Percentiles rank a stretch among this genome's conserved stretches.
These are phyloP conservation scores for Mycocentrospora acerina DNA, from an alignment of 2,329 filamentous ascomycete species.

Conservation along the genomic window DNA sequence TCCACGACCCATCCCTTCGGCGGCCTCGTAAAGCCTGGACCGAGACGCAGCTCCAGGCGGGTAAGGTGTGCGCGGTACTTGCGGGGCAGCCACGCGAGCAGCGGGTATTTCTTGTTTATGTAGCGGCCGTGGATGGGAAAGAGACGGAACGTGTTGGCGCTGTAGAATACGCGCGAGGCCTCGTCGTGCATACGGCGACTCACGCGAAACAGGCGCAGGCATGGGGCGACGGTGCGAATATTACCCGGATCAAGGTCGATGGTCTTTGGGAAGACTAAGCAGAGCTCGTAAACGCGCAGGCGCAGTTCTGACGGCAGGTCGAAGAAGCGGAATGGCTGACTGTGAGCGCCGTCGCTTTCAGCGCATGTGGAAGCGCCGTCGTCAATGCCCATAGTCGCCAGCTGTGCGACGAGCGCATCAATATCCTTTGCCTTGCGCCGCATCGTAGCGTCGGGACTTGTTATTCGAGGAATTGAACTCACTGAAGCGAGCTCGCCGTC, in stretches of 20 bases:
- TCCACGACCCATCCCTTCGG: slow-evolving; percentile 71
- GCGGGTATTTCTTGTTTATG: slow-evolving; percentile 72
- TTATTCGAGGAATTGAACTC: too few species aligned
- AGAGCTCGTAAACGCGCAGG: slow-evolving; percentile 50
- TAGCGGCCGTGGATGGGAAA: slow-evolving; percentile 58
- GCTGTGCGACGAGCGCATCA: slow-evolving; percentile 26
- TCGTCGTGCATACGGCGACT: slow-evolving; percentile 55
- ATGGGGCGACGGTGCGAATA: slow-evolving; percentile 60
- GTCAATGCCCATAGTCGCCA: slow-evolving; percentile 26
- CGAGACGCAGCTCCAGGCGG: slow-evolving; percentile 68
- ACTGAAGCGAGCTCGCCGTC: slow-evolving; percentile 31
- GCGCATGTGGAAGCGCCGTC: slow-evolving; percentile 9
- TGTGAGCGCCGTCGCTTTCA: slow-evolving; percentile 4
- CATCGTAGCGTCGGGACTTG: slow-evolving; percentile 10
- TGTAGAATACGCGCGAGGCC: slow-evolving; percentile 54
- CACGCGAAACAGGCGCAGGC: slow-evolving; percentile 67
- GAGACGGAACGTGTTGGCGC: slow-evolving; percentile 54
- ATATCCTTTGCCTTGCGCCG: slow-evolving; percentile 27
- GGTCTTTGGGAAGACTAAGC: slow-evolving; percentile 54
- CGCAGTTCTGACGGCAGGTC: slow-evolving; percentile 57
- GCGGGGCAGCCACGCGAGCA: slow-evolving; percentile 66
- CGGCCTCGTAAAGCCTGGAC: slow-evolving; percentile 71
- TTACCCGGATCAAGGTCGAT: slow-evolving; percentile 69
- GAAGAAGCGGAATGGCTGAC: slow-evolving; percentile 52
- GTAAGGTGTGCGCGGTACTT: slow-evolving; percentile 62